A percentile compares a stretch with the other conserved stretches of the same genome.
Evolutionary conservation across 208 protist genomes (phyloP).

Genomic region (Herpetomonas tarakana): DNA sequence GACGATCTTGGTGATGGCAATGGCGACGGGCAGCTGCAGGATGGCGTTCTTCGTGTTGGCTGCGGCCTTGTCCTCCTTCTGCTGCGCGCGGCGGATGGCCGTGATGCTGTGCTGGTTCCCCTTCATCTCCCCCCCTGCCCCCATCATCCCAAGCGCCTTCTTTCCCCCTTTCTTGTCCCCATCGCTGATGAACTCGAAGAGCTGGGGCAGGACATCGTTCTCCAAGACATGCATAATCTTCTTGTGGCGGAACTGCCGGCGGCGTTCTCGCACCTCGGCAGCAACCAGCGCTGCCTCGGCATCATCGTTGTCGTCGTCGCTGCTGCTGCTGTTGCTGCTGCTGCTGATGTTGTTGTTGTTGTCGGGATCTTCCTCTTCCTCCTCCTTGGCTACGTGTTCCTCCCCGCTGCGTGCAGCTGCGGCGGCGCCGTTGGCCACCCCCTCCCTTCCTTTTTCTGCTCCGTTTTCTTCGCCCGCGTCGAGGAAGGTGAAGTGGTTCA

Average conservation of each 20-base stretch:
- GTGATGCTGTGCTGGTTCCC: conserved; percentile 68
- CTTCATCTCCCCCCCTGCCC: conserved; percentile 14
- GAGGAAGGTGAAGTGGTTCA: conserved; percentile 84
- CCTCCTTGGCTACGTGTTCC: conserved; percentile 62
- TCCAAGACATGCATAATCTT: conserved; percentile 75
- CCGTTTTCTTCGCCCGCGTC: conserved; percentile 23
- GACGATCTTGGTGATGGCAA: conserved; percentile 85
- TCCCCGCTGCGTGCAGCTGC: conserved; percentile 21
- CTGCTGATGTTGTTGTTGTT: background rate
- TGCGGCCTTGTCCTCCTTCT: conserved; percentile 51
- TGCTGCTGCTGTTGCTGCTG: conserved; percentile 7
- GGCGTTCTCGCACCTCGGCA: conserved; percentile 33
- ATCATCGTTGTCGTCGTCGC: conserved; percentile 32
- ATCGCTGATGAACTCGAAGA: conserved; percentile 72
- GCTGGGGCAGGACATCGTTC: conserved; percentile 80
- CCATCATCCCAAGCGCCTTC: conserved; percentile 13
- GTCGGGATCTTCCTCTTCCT: conserved; percentile 20
- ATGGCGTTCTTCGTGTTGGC: conserved; percentile 56
- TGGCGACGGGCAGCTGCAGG: conserved; percentile 83
- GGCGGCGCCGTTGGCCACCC: background rate
- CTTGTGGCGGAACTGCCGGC: conserved; percentile 43
- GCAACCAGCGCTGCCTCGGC: conserved; percentile 47
- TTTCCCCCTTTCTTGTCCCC: conserved; percentile 16
- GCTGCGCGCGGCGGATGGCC: conserved; percentile 52
- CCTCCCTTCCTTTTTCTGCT: background rate